Evolutionary conservation across 208 protist species (phyloP).

Genomic region (Leishmania gerbilli): DNA sequence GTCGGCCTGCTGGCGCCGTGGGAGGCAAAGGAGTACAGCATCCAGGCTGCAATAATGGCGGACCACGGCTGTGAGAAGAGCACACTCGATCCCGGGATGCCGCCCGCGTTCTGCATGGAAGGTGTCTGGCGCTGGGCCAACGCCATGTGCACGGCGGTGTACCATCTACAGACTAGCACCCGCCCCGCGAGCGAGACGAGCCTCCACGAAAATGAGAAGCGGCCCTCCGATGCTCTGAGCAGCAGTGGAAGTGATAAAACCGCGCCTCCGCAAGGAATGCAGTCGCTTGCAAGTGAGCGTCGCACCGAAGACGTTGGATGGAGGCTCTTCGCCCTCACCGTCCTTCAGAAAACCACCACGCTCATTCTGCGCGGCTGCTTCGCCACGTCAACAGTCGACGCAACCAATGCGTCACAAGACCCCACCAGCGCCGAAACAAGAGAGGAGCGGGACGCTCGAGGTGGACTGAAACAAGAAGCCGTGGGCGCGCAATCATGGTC

Average conservation of each 20-base stretch:
- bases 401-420: not conserved
- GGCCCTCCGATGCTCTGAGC: not conserved
- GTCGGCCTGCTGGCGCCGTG: conserved; percentile 11
- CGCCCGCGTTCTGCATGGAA: conserved; percentile 1
- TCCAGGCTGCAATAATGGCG: not conserved
- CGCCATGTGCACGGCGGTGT: conserved; percentile 14
- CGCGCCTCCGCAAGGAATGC: not conserved
- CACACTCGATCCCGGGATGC: conserved; percentile 1
- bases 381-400: not conserved
- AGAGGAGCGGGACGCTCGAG: not conserved
- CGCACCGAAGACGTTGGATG: not conserved
- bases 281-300: not conserved
- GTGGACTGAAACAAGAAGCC: not conserved
- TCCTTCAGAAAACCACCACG: conserved; percentile 10
- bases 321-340: conserved; percentile 13
- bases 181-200: not conserved
- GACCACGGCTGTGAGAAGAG: not conserved
- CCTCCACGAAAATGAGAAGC: not conserved
- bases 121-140: conserved; percentile 10
- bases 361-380: conserved; percentile 25
- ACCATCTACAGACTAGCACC: conserved; percentile 13
- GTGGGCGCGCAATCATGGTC: not conserved
- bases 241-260: not conserved
- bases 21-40: not conserved
- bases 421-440: not conserved